Evolutionary conservation across 1,139 yeast genomes (phyloP), one percentile per base, ranked within the genome.

Genomic region (Nakaseomyces nivariensis): DNA sequence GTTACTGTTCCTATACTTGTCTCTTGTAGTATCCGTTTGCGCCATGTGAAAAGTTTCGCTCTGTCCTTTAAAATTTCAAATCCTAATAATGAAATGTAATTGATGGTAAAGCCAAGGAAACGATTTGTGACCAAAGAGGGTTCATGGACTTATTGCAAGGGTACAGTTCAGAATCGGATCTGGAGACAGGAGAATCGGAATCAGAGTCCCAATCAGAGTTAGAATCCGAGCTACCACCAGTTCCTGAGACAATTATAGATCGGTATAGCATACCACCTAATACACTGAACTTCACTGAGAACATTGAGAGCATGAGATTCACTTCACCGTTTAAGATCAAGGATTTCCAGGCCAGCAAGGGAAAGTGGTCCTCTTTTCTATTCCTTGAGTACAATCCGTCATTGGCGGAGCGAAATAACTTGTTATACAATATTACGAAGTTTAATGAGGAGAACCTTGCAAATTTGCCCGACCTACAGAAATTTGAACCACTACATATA

Each of bases 401-500:
- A 4, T 5, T 27, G 5, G 13, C 44, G 5, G 44, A 41, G 34
- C 44, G 44, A 4, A 3, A 29, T 9, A 27, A 17, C 10, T 8
- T 41, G 4, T 4, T 11, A 7, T 10, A 29, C 6, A 29, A n/a
- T 5, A 27, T 41, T 4, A 41, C n/a, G 4, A 11, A 41, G 33
- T 41, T 41, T 25, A 41, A 41, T 13, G n/a, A n/a, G 5, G 25
- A 5, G n/a, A 27, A 29, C 8, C 34, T 4, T 5, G 8, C 24
- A 22, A 22, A 25, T 5, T 2, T n/a, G 34, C 44, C 44, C 11
- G n/a, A 6, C 1, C 10, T 29, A 29, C 34, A 41, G n/a, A 42
- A 42, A 4, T 57, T 59, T 33, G 53, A 54, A 37, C 61, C 62
- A 6, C 47, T 57, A 43, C 56, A 53, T 42, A 22, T 51, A 13